Percentiles rank a stretch among this genome's conserved stretches.
These are phyloP conservation scores for Juncus effusus DNA, from an alignment of 176 grass and related monocot species.

Conservation along the genomic window DNA sequence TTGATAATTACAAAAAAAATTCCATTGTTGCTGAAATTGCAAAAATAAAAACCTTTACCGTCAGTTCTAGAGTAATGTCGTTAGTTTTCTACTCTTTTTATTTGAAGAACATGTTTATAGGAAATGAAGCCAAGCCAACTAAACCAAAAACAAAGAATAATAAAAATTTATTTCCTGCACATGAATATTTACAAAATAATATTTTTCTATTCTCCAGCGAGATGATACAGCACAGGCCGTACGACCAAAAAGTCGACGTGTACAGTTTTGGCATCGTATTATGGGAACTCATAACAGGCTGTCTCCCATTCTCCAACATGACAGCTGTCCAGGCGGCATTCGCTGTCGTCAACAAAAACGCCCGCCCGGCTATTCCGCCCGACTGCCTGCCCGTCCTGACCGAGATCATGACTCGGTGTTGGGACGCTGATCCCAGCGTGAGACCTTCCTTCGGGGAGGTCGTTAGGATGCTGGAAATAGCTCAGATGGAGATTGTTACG, in stretches of 20 bases:
- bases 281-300: conserved; percentile 97
- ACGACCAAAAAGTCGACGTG: conserved; percentile 95
- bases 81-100: too few relatives aligned
- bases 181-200: too few relatives aligned
- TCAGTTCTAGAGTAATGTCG: too few relatives aligned
- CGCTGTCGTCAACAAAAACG: conserved; percentile 84
- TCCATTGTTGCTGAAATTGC: too few relatives aligned
- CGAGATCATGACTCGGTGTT: conserved; percentile 93
- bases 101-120: too few relatives aligned
- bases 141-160: too few relatives aligned
- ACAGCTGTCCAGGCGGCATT: conserved; percentile 94
- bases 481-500: conserved; percentile 70
- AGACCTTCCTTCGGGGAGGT: conserved; percentile 83
- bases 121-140: too few relatives aligned
- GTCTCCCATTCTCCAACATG: conserved; percentile 95
- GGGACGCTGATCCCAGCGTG: conserved; percentile 79
- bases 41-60: too few relatives aligned
- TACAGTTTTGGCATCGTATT: conserved; percentile 94
- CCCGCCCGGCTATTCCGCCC: conserved; percentile 63
- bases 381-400: conserved; percentile 73
- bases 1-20: too few relatives aligned
- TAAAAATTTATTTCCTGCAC: too few relatives aligned
- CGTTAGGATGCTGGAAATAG: conserved; percentile 81
- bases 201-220: conserved; percentile 37
- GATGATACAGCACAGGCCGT: conserved; percentile 98